phyloP scores from a whole-genome alignment of 768 basidiomycete genomes.

The Tricholoma furcatifolium region DNA sequence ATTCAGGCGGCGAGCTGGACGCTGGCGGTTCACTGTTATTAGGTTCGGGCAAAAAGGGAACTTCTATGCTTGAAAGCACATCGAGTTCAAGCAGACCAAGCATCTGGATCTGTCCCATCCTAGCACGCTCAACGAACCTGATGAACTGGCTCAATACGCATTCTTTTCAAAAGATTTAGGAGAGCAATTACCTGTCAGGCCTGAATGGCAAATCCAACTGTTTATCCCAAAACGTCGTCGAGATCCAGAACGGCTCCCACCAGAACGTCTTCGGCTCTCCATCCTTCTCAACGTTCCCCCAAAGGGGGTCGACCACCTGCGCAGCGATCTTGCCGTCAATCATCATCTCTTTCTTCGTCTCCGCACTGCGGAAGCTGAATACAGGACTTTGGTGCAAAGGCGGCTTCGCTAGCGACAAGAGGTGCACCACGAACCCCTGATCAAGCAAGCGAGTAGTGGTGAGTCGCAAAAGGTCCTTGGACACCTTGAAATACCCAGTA shows the following conservation, averaged over 20 bases:
- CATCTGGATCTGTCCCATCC: conserved; percentile 97
- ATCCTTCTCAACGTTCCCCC: conserved; percentile 60
- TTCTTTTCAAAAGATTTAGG: not conserved
- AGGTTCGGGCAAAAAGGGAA: conserved; percentile 23
- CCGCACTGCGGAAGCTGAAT: conserved; percentile 79
- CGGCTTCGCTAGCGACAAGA: conserved; percentile 86
- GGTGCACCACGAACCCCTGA: conserved; percentile 87
- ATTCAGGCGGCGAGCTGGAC: too few relatives aligned
- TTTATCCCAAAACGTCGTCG: conserved; percentile 81
- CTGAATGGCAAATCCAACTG: conserved; percentile 86
- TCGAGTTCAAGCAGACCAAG: conserved; percentile 46
- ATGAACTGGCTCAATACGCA: conserved; percentile 3
- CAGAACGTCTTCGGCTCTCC: conserved; percentile 55
- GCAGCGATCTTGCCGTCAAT: conserved; percentile 41
- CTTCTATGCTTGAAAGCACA: too few relatives aligned
- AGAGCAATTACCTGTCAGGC: conserved; percentile 57
- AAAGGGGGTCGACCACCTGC: conserved; percentile 66
- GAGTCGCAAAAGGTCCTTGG: conserved; percentile 83
- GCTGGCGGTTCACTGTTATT: too few relatives aligned
- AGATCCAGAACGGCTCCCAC: conserved; percentile 89
- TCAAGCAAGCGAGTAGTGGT: conserved; percentile 94
- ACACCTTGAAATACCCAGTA: conserved; percentile 90
- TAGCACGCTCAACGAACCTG: conserved; percentile 92
- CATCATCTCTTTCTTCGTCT: conserved; percentile 46
- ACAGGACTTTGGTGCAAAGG: conserved; percentile 93